Conservation (phyloP, 2,329 filamentous ascomycete species). For the Botrytis aclada region DNA sequence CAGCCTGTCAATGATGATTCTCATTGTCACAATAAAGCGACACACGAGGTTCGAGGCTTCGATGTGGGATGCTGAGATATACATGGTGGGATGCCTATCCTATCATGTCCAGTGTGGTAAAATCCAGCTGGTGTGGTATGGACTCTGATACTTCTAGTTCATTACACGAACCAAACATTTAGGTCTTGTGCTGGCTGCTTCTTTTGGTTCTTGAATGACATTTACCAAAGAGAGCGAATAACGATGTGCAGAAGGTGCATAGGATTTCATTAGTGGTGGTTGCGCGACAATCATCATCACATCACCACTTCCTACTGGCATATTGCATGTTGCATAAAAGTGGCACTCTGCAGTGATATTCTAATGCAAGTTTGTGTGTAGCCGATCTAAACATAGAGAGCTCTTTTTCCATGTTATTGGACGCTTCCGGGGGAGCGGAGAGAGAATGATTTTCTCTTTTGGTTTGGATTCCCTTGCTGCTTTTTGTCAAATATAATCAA, state of each 20-base stretch:
- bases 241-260: background rate
- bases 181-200: background rate
- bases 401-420: background rate
- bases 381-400: slow-evolving; percentile 20
- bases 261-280: background rate
- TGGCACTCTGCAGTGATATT: background rate
- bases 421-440: background rate
- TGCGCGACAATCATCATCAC: slow-evolving; percentile 2
- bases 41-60: slow-evolving; percentile 4
- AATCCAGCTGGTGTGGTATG: background rate
- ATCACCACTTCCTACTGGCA: background rate
- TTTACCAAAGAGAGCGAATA: background rate
- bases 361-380: slow-evolving; percentile 10
- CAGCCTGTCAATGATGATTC: slow-evolving; percentile 10
- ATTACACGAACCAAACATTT: background rate
- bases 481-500: slow-evolving; percentile 9
- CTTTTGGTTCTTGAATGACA: background rate
- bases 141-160: background rate
- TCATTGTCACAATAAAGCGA: background rate
- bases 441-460: background rate
- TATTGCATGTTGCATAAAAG: slow-evolving; percentile 20
- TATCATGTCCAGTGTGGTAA: background rate
- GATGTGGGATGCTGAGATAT: background rate
- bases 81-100: background rate
- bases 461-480: slow-evolving; percentile 15